Percentiles rank a stretch among this genome's conserved stretches.
Evolutionary conservation across 2,329 filamentous ascomycete species (phyloP).

Genomic region (Trichophaea hybrida): DNA sequence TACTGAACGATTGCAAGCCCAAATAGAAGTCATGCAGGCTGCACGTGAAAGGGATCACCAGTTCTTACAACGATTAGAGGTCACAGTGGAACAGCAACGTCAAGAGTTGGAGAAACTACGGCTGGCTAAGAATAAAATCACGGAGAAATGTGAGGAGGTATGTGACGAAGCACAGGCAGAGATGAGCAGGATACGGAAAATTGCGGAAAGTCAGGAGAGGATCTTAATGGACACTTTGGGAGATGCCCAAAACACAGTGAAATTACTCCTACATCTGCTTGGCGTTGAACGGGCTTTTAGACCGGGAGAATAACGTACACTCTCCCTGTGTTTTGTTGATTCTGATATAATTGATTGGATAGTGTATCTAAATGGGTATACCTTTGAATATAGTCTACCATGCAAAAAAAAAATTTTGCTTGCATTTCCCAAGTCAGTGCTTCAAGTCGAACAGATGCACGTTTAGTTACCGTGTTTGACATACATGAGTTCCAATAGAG

Average conservation of each 20-base stretch:
- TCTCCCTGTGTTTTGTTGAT: background rate
- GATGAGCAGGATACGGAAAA: constrained; percentile 22
- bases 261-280: constrained; percentile 18
- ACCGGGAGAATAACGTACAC: background rate
- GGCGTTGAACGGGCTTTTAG: constrained; percentile 19
- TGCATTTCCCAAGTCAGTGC: too few relatives aligned
- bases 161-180: constrained; percentile 24
- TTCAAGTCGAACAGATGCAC: too few relatives aligned
- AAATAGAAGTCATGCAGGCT: constrained; percentile 23
- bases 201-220: constrained; percentile 11
- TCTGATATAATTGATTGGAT: too few relatives aligned
- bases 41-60: constrained; percentile 25
- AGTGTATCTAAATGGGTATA: too few relatives aligned
- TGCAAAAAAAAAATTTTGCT: too few relatives aligned
- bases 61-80: constrained; percentile 24
- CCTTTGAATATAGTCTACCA: too few relatives aligned
- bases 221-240: constrained; percentile 14
- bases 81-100: constrained; percentile 27
- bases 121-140: constrained; percentile 25
- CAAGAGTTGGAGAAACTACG: constrained; percentile 27
- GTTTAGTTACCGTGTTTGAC: too few relatives aligned
- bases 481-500: too few relatives aligned
- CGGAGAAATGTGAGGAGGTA: constrained; percentile 24
- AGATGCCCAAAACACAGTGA: constrained; percentile 17
- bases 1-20: constrained; percentile 24